Conservation (phyloP, 257 asterid genomes). For the Przewalskia tangutica region DNA sequence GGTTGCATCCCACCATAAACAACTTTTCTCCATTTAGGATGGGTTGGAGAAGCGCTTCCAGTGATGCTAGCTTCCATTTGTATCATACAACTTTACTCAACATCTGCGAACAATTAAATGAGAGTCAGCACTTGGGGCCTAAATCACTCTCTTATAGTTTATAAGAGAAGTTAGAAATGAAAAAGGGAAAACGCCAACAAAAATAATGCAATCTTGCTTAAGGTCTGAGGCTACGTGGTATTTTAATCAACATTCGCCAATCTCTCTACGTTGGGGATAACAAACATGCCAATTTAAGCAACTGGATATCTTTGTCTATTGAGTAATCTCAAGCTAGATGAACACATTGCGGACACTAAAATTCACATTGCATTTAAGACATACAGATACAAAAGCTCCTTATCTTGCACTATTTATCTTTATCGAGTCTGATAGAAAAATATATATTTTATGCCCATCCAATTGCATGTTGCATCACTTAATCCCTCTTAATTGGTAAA, state of each 20-base stretch:
- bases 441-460: neutral
- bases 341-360: neutral
- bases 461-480: neutral
- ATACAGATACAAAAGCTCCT: neutral
- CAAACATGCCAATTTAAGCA: neutral
- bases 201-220: neutral
- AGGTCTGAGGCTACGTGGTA: neutral
- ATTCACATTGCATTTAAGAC: neutral
- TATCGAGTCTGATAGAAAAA: neutral
- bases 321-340: neutral
- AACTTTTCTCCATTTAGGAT: constrained; percentile 68
- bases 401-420: neutral
- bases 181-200: neutral
- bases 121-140: neutral
- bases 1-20: constrained; percentile 96
- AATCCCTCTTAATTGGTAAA: neutral
- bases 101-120: neutral
- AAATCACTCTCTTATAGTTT: neutral
- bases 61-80: constrained; percentile 34
- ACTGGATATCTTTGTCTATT: neutral
- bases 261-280: neutral
- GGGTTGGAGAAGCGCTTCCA: constrained; percentile 30
- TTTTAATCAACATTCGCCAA: neutral
- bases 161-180: neutral
- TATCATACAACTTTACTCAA: neutral